A percentile compares a stretch with the other conserved stretches of the same genome.
These are phyloP conservation scores for Bonia amplexicaulis DNA, from an alignment of 176 grass and related monocot species.

Conservation along the genomic window DNA sequence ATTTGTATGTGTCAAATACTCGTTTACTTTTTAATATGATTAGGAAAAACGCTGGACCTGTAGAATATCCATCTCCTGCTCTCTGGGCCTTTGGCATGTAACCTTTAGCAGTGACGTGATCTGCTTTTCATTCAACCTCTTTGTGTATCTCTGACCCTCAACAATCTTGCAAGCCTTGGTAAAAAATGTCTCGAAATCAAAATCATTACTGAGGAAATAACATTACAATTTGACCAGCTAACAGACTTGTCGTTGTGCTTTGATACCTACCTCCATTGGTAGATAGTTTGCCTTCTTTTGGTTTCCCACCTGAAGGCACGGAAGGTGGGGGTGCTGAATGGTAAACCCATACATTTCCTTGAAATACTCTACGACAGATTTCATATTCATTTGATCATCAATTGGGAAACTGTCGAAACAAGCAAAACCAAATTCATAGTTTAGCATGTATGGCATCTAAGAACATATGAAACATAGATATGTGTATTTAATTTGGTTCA, in stretches of 20 bases:
- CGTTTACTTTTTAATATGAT: neutral
- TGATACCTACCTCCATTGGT: conserved; percentile 78
- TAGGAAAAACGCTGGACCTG: conserved; percentile 49
- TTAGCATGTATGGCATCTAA: neutral
- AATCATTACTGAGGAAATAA: neutral
- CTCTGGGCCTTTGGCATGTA: conserved; percentile 94
- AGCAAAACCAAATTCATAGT: neutral
- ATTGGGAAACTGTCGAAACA: conserved; percentile 69
- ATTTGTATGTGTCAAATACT: neutral
- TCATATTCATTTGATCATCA: conserved; percentile 99
- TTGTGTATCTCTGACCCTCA: conserved; percentile 96
- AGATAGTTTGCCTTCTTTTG: conserved; percentile 99
- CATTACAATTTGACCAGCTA: neutral
- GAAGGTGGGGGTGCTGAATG: conserved; percentile 86
- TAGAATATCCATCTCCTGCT: conserved; percentile 95
- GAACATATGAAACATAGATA: neutral
- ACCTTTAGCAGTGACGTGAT: conserved; percentile 97
- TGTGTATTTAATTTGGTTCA: neutral
- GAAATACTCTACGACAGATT: conserved; percentile 98
- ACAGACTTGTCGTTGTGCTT: neutral
- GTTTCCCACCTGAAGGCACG: conserved; percentile 97
- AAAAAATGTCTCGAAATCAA: neutral
- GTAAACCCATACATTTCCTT: conserved; percentile 99
- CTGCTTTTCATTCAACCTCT: conserved; percentile 99
- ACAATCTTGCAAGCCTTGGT: conserved; percentile 97